These are phyloP conservation scores for Brassica juncea DNA, from an alignment of 345 rosid genomes.

Conservation along the genomic window DNA sequence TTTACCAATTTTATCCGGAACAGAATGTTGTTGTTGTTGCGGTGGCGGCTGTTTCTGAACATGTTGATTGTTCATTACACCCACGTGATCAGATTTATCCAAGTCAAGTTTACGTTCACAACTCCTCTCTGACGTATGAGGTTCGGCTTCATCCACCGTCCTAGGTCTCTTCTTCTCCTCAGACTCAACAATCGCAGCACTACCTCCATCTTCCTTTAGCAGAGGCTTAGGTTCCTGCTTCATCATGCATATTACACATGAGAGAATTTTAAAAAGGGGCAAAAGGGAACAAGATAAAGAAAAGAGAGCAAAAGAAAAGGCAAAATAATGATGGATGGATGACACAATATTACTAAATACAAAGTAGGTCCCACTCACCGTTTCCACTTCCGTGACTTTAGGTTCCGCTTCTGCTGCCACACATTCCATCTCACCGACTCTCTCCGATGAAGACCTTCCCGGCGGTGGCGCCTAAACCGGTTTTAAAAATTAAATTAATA, in stretches of 20 bases:
- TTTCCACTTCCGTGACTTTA: constrained; percentile 50
- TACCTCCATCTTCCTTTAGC: constrained; percentile 50
- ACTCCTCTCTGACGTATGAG: constrained; percentile 60
- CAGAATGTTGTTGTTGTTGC: constrained; percentile 27
- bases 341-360: constrained; percentile 30
- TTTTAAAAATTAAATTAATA: not conserved
- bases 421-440: constrained; percentile 63
- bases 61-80: constrained; percentile 39
- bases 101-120: constrained; percentile 73
- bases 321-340: constrained; percentile 24
- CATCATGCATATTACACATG: constrained; percentile 10
- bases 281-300: constrained; percentile 25
- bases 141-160: constrained; percentile 48
- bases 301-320: constrained; percentile 1
- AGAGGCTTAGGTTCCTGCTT: constrained; percentile 58
- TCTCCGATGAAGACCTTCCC: constrained; percentile 75
- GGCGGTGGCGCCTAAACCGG: constrained; percentile 78
- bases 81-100: constrained; percentile 68
- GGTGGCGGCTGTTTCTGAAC: constrained; percentile 52
- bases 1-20: constrained; percentile 66
- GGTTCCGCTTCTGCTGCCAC: constrained; percentile 44
- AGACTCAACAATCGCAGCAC: constrained; percentile 38
- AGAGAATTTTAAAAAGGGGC: not conserved
- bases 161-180: constrained; percentile 50
- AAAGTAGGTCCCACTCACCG: constrained; percentile 61